Evolutionary conservation across 495 filamentous ascomycete species (phyloP).

Genomic region (Cercophora samala): DNA sequence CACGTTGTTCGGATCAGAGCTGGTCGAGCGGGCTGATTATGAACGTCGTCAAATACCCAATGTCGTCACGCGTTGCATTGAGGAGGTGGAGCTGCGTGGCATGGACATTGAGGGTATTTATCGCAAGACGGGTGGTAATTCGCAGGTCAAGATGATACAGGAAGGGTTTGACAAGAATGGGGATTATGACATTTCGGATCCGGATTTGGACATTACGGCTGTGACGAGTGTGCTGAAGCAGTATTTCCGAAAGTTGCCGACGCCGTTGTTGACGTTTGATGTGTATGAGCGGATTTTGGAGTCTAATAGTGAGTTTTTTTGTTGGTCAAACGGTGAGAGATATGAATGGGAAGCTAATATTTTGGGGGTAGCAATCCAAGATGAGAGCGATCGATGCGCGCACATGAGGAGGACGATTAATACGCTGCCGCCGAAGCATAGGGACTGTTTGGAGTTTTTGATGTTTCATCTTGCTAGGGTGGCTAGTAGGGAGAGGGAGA

Average conservation of each 20-base stretch:
- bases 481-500: constrained; percentile 74
- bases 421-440: constrained; percentile 75
- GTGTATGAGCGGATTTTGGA: constrained; percentile 89
- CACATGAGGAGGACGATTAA: constrained; percentile 67
- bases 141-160: constrained; percentile 79
- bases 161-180: constrained; percentile 84
- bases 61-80: constrained; percentile 90
- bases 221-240: constrained; percentile 96
- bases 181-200: constrained; percentile 88
- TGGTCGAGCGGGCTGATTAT: constrained; percentile 79
- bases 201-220: constrained; percentile 89
- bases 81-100: constrained; percentile 93
- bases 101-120: constrained; percentile 99
- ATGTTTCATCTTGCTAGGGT: constrained; percentile 93
- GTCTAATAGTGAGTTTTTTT: constrained; percentile 51
- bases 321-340: no score
- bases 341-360: neutral
- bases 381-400: constrained; percentile 58
- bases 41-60: constrained; percentile 87
- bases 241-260: constrained; percentile 93
- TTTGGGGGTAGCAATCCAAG: constrained; percentile 42
- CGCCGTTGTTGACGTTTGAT: constrained; percentile 86
- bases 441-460: constrained; percentile 86
- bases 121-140: constrained; percentile 89
- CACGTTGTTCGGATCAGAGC: constrained; percentile 85